These are phyloP conservation scores for Salvia hispanica DNA, from an alignment of 257 asterid genomes.

Conservation along the genomic window DNA sequence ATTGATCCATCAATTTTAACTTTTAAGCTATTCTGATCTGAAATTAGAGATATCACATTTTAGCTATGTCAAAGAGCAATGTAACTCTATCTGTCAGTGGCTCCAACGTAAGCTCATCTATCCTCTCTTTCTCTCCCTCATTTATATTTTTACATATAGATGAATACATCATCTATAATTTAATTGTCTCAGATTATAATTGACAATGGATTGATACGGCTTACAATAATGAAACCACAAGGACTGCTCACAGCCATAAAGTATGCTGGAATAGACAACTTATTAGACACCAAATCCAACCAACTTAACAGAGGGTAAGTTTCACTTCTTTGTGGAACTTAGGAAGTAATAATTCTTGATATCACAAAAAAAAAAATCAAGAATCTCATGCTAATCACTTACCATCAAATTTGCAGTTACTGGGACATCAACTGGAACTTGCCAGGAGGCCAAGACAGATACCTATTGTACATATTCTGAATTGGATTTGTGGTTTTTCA, in stretches of 20 bases:
- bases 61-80: slow-evolving; percentile 36
- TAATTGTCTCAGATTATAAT: slow-evolving; percentile 41
- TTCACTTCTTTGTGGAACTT: neutral
- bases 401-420: slow-evolving; percentile 38
- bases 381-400: neutral
- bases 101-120: slow-evolving; percentile 38
- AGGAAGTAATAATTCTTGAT: too few species aligned
- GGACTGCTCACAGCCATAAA: slow-evolving; percentile 53
- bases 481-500: neutral
- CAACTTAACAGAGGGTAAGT: slow-evolving; percentile 58
- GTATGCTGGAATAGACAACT: slow-evolving; percentile 58
- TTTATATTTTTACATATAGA: neutral
- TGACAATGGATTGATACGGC: slow-evolving; percentile 50
- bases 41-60: slow-evolving; percentile 13
- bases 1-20: too few species aligned
- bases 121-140: slow-evolving; percentile 24
- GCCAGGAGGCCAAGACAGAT: slow-evolving; percentile 52
- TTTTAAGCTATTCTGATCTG: neutral
- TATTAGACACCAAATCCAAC: slow-evolving; percentile 51
- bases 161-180: neutral
- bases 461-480: slow-evolving; percentile 39
- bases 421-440: slow-evolving; percentile 68
- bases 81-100: slow-evolving; percentile 40
- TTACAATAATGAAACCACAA: slow-evolving; percentile 49
- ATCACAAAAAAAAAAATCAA: neutral